phyloP scores from a whole-genome alignment of 148 eudicot species.

The Persicaria maculosa region DNA sequence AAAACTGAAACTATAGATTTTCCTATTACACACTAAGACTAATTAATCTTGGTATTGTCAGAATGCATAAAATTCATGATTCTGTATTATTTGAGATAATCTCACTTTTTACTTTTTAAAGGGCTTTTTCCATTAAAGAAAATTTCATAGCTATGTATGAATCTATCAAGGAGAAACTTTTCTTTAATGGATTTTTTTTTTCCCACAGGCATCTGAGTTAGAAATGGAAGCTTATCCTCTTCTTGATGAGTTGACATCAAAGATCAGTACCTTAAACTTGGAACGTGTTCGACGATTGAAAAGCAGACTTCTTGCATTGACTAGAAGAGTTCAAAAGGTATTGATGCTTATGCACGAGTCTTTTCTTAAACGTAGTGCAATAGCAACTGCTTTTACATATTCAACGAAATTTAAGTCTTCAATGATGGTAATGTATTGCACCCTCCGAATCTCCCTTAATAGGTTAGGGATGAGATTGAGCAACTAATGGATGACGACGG shows the following conservation, averaged over 20 bases:
- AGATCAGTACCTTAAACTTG: slow-evolving; percentile 66
- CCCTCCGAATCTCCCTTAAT: background rate
- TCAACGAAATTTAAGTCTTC: background rate
- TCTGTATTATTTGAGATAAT: too few relatives aligned
- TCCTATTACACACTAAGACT: too few relatives aligned
- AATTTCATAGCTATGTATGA: background rate
- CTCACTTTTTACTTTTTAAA: background rate
- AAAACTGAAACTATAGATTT: background rate
- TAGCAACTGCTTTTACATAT: background rate
- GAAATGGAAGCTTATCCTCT: slow-evolving; percentile 96
- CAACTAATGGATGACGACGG: slow-evolving; percentile 16
- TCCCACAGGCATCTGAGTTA: slow-evolving; percentile 95
- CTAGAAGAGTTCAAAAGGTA: slow-evolving; percentile 17
- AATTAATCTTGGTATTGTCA: too few relatives aligned
- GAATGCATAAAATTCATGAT: too few relatives aligned
- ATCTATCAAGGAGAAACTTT: background rate
- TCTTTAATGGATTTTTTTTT: slow-evolving; percentile 16
- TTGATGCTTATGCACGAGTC: background rate
- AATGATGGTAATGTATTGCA: background rate
- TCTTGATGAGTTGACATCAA: slow-evolving; percentile 93
- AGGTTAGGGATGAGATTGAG: slow-evolving; percentile 17
- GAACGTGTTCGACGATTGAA: slow-evolving; percentile 14
- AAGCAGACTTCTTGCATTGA: slow-evolving; percentile 15
- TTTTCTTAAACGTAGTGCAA: background rate
- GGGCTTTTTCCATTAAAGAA: background rate